Base-by-base conservation (phyloP, 2,329 filamentous ascomycete species). In the Davidsoniella australis region DNA sequence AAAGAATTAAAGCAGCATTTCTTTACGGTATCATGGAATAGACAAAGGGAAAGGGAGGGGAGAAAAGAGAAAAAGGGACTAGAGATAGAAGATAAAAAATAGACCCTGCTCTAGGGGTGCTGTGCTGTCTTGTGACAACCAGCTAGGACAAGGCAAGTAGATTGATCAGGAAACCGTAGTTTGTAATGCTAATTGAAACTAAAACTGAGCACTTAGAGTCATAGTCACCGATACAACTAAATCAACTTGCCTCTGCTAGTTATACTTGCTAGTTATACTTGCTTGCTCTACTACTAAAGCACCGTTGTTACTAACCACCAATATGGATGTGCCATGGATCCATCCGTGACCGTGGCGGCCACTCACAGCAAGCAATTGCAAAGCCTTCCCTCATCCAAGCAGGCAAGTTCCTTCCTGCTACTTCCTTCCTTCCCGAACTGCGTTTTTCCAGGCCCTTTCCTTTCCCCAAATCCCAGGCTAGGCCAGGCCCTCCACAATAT, bases 341-440 rank as follows among this genome's bases (percentile, higher is more conserved):
- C 24, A 33, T n/a, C 12, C 26, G 24, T 20, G 29, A 23, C 26
- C 14, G 44, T 9, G 9, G 38, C 18, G 40, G 38, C 45, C 45
- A 47, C 40, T 47, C 37, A 41, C 37, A 20, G 39, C 33, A 48
- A 48, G 39, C 41, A 45, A 50, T 45, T 50, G 48, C 48, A 50
- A 50, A 46, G 48, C 48, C 48, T 45, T 33, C 17, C 18, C 41
- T 24, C 38, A 38, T n/a, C 47, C 20, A 20, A 16, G 17, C 36
- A 33, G 12, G 24, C 29, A 45, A 47, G 41, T 50, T 49, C 33
- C 47, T 44, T 40, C 33, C 47, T 45, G n/a, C n/a, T 37, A 14
- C 17, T 44, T 50, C 48, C 48, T 50, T 50, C 48, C 41, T 43
- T 43, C 48, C 48, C 41, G 43, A 45, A 29, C 47, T 40, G 26